These are phyloP conservation scores for Ramularia endophylla DNA, from an alignment of 2,329 filamentous ascomycete genomes.

Conservation along the genomic window DNA sequence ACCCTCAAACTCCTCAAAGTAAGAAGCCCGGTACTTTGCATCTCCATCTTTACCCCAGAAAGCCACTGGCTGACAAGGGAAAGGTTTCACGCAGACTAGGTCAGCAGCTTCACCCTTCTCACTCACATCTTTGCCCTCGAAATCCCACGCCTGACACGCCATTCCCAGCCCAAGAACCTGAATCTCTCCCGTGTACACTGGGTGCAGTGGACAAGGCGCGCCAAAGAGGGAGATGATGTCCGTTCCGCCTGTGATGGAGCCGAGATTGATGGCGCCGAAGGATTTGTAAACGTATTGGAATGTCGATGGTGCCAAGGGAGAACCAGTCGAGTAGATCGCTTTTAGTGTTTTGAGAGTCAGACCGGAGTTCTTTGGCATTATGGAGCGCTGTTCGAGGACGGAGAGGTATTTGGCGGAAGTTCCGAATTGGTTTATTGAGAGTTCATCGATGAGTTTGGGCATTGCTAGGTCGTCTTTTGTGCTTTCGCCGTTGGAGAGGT, in stretches of 20 bases:
- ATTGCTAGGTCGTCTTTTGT: conserved; percentile 71
- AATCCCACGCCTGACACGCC: conserved; percentile 46
- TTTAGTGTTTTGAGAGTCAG: conserved; percentile 57
- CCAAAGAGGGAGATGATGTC: conserved; percentile 97
- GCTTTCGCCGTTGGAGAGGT: conserved; percentile 43
- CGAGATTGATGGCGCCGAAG: conserved; percentile 80
- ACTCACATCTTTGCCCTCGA: conserved; percentile 53
- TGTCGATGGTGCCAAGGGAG: conserved; percentile 84
- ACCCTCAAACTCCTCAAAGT: conserved; percentile 75
- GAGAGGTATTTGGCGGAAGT: conserved; percentile 93
- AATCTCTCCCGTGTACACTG: conserved; percentile 47
- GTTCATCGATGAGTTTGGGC: conserved; percentile 71
- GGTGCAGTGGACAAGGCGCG: conserved; percentile 58
- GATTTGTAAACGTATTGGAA: conserved; percentile 83
- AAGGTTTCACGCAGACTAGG: conserved; percentile 77
- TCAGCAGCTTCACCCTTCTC: conserved; percentile 69
- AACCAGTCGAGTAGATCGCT: conserved; percentile 91
- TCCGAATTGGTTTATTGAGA: conserved; percentile 85
- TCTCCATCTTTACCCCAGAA: conserved; percentile 74
- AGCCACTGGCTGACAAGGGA: conserved; percentile 83
- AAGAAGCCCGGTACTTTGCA: conserved; percentile 73
- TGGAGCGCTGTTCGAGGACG: conserved; percentile 71
- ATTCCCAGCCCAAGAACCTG: conserved; percentile 46
- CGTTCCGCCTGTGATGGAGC: conserved; percentile 90
- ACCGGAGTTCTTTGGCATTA: conserved; percentile 54